These are phyloP conservation scores for Psidium friedrichsthalianum DNA, from an alignment of 345 rosid genomes.

Conservation along the genomic window DNA sequence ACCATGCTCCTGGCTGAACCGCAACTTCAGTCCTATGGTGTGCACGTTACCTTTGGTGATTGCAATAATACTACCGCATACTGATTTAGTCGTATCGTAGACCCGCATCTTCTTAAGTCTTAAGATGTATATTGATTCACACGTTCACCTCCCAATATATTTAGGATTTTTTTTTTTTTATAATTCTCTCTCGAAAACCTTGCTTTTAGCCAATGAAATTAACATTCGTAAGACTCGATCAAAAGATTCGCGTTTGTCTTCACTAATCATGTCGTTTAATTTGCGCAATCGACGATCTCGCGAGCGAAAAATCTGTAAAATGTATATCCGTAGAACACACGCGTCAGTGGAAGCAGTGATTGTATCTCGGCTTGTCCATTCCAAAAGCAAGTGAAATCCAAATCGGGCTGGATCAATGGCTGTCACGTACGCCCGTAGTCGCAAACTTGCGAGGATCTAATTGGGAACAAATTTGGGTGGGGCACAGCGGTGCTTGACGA, in stretches of 20 bases:
- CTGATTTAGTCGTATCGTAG: background rate
- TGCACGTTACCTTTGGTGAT: background rate
- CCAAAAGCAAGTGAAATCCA: background rate
- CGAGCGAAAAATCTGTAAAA: background rate
- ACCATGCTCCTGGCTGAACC: background rate
- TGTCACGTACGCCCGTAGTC: background rate
- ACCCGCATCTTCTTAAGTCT: too few species aligned
- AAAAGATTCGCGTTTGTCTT: background rate
- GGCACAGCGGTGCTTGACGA: background rate
- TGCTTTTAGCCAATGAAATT: background rate
- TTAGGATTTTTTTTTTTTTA: too few species aligned
- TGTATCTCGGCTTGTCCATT: background rate
- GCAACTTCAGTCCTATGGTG: background rate
- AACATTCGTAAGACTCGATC: background rate
- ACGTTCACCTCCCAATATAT: too few species aligned
- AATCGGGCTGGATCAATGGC: background rate
- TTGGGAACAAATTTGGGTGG: background rate
- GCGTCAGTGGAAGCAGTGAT: background rate
- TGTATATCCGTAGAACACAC: background rate
- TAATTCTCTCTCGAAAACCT: background rate
- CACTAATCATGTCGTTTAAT: background rate
- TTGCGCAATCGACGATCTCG: background rate
- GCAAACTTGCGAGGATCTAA: background rate
- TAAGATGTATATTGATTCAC: too few species aligned
- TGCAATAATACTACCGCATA: background rate